Percentiles rank a stretch among this genome's conserved stretches.
phyloP scores from a whole-genome alignment of 2,329 filamentous ascomycete species.

The Diaporthe sp. region DNA sequence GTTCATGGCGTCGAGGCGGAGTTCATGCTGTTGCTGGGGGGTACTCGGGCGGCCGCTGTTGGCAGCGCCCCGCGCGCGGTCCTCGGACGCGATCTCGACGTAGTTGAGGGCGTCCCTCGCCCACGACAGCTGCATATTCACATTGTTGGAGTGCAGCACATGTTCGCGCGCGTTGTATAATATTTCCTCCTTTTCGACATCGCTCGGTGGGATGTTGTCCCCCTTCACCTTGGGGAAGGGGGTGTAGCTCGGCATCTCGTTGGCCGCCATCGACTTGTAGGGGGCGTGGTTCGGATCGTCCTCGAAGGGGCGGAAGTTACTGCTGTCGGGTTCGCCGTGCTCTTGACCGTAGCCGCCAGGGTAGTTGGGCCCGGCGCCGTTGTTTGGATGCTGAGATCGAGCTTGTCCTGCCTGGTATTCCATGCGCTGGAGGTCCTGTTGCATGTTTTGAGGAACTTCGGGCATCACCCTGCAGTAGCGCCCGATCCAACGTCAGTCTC shows the following conservation, averaged over 20 bases:
- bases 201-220: slow-evolving; percentile 91
- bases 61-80: slow-evolving; percentile 74
- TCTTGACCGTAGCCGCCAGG: slow-evolving; percentile 49
- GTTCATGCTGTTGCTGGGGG: slow-evolving; percentile 88
- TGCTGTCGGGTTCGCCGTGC: slow-evolving; percentile 58
- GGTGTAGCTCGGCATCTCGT: slow-evolving; percentile 83
- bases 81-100: slow-evolving; percentile 86
- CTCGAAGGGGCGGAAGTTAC: slow-evolving; percentile 60
- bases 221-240: slow-evolving; percentile 90
- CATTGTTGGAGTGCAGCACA: slow-evolving; percentile 93
- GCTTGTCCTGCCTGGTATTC: slow-evolving; percentile 81
- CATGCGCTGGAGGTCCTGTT: slow-evolving; percentile 91
- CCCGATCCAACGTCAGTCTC: slow-evolving; percentile 54
- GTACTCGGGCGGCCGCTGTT: slow-evolving; percentile 75
- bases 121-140: slow-evolving; percentile 97
- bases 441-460: slow-evolving; percentile 96
- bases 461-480: slow-evolving; percentile 81
- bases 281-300: slow-evolving; percentile 52
- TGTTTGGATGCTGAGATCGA: slow-evolving; percentile 51
- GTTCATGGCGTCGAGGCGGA: slow-evolving; percentile 90
- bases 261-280: slow-evolving; percentile 56
- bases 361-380: slow-evolving; percentile 49
- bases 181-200: slow-evolving; percentile 93
- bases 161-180: slow-evolving; percentile 86
- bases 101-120: slow-evolving; percentile 92